Conservation (phyloP, 2,329 filamentous ascomycete species). For the Helicocarpus griseus region DNA sequence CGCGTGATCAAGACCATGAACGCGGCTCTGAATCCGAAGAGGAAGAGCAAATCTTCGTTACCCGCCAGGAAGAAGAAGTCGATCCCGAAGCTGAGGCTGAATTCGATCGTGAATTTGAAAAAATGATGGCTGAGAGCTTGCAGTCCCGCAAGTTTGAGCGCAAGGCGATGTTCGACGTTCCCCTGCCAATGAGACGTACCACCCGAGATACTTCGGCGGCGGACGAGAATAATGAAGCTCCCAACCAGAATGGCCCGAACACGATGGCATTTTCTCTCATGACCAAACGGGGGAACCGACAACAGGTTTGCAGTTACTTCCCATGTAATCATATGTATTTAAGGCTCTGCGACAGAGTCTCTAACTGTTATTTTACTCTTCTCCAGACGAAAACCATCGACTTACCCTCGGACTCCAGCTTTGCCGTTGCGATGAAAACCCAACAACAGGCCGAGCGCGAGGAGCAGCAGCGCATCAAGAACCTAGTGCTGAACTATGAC, state of each 20-base stretch:
- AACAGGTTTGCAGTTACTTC: conserved; percentile 54
- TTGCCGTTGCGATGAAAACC: conserved; percentile 90
- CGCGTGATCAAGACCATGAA: conserved; percentile 32
- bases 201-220: conserved; percentile 48
- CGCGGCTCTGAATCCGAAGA: conserved; percentile 55
- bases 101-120: conserved; percentile 94
- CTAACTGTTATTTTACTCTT: conserved; percentile 2
- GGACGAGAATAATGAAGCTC: conserved; percentile 22
- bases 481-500: conserved; percentile 91
- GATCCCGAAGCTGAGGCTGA: conserved; percentile 94
- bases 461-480: conserved; percentile 98
- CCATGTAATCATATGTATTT: background rate
- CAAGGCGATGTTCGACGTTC: conserved; percentile 91
- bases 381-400: conserved; percentile 78
- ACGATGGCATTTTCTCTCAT: conserved; percentile 97
- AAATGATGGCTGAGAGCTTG: conserved; percentile 95
- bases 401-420: conserved; percentile 75
- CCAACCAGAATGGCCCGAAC: conserved; percentile 29
- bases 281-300: conserved; percentile 91
- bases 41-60: conserved; percentile 86
- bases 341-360: background rate
- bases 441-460: conserved; percentile 92
- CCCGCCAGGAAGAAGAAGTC: conserved; percentile 76
- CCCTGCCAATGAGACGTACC: conserved; percentile 72
- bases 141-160: conserved; percentile 95